Base-by-base conservation (phyloP, 2,329 filamentous ascomycete species). In the Aureobasidium sp. region DNA sequence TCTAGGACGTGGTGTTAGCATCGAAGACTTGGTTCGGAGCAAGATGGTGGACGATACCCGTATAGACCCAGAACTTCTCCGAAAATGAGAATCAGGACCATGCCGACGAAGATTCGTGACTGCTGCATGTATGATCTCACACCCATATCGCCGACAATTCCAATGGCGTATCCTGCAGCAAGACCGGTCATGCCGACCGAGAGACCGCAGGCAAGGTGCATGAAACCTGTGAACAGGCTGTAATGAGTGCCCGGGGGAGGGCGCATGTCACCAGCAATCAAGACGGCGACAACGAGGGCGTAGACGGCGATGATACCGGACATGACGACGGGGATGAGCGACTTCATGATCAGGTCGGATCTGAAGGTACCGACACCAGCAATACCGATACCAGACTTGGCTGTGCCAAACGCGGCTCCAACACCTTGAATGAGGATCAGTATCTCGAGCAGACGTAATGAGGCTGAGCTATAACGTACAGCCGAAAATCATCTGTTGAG, bases 221-320 rank as follows among this genome's bases (percentile, higher is more conserved):
- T 88, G 76, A 96, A 96, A 51, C 90, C 92, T 67, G 88, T 88
- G 79, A 94, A 99, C 67, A 97, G 81, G 72, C 87, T 91, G 79
- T 96, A 96, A 72, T 82, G 82, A 67, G 82, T 79, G 22, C 78
- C 78, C 17, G 83, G 81, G 62, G 87, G 88, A 31, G 91, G 89
- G 55, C 82, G 83, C 74, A 97, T 86, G 75, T 96, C 91, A 76
- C 91, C 88, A 62, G 91, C 90, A 74, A 99, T 99, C 68, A 99
- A 85, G 72, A 99, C 94, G 20, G 93, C 89, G 69, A 99, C 92
- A 71, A 99, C 94, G 69, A 99, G 89, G 57, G 92, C 90, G 79
- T 99, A 99, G 68, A 99, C 94, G 63, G 94, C 94, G 72, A 99
- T 91, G 74, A 99, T 99, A 85, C 94, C 94, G 70, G 94, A 96